phyloP scores from a whole-genome alignment of 495 filamentous ascomycete species.

The Lineolata rhizophorae region DNA sequence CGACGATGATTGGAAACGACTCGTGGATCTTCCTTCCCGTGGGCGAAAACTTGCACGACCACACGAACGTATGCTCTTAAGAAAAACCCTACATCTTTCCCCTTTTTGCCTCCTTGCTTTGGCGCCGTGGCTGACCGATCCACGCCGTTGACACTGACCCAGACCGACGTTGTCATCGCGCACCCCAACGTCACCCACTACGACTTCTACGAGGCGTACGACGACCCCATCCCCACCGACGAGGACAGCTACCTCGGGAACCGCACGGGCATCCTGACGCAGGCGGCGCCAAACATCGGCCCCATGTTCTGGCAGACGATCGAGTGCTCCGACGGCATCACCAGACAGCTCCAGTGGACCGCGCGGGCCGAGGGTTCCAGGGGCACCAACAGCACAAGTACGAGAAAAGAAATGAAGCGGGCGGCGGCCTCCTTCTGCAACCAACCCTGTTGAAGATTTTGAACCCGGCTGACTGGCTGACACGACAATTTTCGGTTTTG shows the following conservation, averaged over 20 bases:
- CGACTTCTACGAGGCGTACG: conserved; percentile 41
- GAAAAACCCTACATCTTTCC: too few species aligned
- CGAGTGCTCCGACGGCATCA: conserved; percentile 36
- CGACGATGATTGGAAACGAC: too few species aligned
- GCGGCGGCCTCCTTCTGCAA: too few species aligned
- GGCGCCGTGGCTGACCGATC: too few species aligned
- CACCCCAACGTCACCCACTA: conserved; percentile 38
- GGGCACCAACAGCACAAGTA: too few species aligned
- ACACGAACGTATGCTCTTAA: conserved; percentile 7
- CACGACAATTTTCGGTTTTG: conserved; percentile 16
- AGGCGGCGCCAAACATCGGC: conserved; percentile 46
- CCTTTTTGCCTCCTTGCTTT: too few species aligned
- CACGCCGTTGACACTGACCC: too few species aligned
- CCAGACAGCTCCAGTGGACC: conserved; percentile 43
- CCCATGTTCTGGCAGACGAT: conserved; percentile 39
- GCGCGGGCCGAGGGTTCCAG: conserved; percentile 40
- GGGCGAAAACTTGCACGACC: too few species aligned
- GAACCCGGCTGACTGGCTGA: conserved; percentile 17
- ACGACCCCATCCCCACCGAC: conserved; percentile 24
- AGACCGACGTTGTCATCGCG: conserved; percentile 43
- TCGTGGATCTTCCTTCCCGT: too few species aligned
- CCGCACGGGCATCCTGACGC: conserved; percentile 39
- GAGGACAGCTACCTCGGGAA: conserved; percentile 24
- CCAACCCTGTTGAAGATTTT: conserved; percentile 17
- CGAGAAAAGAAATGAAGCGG: too few species aligned